Evolutionary conservation across 2,329 filamentous ascomycete species (phyloP).

Genomic region (Fonsecaea erecta): DNA sequence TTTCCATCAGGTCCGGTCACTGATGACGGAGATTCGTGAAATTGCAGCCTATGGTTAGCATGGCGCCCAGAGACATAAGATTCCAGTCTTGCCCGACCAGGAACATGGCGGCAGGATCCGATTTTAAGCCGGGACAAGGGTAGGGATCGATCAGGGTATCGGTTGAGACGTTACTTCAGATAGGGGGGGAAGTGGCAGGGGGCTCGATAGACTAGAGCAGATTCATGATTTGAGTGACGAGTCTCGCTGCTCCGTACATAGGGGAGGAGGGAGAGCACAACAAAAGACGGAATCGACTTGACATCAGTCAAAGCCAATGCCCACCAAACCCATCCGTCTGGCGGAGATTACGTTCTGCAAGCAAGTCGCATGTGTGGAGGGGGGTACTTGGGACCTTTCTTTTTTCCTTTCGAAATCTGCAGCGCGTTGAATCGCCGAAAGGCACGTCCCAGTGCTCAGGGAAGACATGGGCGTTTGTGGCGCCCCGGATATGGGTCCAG

Average conservation of each 20-base stretch:
- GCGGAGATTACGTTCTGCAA: slow-evolving; percentile 17
- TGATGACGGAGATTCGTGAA: slow-evolving; percentile 18
- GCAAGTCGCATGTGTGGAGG: slow-evolving; percentile 1
- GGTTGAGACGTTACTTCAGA: background rate
- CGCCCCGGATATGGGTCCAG: background rate
- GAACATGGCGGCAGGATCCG: slow-evolving; percentile 15
- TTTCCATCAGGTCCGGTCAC: background rate
- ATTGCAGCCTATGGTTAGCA: slow-evolving; percentile 19
- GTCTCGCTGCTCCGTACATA: background rate
- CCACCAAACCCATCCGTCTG: background rate
- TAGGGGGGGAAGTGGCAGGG: background rate
- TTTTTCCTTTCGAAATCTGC: background rate
- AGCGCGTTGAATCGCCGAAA: background rate
- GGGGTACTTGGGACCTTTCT: too few relatives aligned
- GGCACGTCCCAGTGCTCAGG: background rate
- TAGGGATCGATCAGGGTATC: slow-evolving; percentile 2
- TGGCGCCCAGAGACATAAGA: slow-evolving; percentile 15
- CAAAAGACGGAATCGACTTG: background rate
- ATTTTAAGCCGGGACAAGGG: slow-evolving; percentile 12
- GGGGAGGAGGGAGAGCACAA: background rate
- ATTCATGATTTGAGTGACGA: background rate
- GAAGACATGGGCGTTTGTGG: background rate
- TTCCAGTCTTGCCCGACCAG: slow-evolving; percentile 23
- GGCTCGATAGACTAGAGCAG: background rate
- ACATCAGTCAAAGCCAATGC: slow-evolving; percentile 7